Percentiles rank a stretch among this genome's conserved stretches.
Conservation (phyloP, 2,329 filamentous ascomycete genomes). For the Camptophora hylomeconis region DNA sequence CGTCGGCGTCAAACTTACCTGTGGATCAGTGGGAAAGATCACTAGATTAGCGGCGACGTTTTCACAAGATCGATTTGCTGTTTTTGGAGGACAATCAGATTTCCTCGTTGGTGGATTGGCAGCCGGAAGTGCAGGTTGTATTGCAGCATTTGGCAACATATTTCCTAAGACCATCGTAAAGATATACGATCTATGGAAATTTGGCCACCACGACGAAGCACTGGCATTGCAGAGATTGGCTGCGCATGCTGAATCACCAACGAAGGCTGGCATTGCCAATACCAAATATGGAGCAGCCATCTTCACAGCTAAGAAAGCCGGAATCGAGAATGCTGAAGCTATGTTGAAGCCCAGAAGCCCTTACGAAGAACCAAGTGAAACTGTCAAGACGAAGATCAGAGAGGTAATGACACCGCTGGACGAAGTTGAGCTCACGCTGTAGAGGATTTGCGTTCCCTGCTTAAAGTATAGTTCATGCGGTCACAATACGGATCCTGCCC, state of each 20-base stretch:
- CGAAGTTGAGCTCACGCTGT: conserved; percentile 9
- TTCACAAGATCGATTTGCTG: conserved; percentile 45
- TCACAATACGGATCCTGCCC: too few relatives aligned
- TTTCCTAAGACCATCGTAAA: conserved; percentile 42
- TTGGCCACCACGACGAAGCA: conserved; percentile 46
- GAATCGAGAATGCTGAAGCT: conserved; percentile 46
- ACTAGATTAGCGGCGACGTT: conserved; percentile 42
- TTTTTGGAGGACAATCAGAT: conserved; percentile 61
- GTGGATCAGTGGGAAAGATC: conserved; percentile 49
- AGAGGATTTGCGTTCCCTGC: too few relatives aligned
- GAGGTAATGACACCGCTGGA: conserved; percentile 19
- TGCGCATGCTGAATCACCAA: conserved; percentile 51
- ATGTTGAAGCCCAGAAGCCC: conserved; percentile 45
- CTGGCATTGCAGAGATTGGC: conserved; percentile 47
- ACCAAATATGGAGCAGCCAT: conserved; percentile 56
- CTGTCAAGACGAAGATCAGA: conserved; percentile 30
- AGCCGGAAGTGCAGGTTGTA: conserved; percentile 41
- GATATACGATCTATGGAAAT: conserved; percentile 49
- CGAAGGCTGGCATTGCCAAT: conserved; percentile 52
- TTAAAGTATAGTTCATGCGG: too few relatives aligned
- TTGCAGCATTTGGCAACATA: conserved; percentile 45
- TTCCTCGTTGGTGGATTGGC: conserved; percentile 48
- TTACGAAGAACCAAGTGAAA: conserved; percentile 39
- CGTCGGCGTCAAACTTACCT: conserved; percentile 54
- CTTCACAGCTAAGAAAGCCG: conserved; percentile 45